Conservation (phyloP, 345 rosid genomes). For the Salix brachista region DNA sequence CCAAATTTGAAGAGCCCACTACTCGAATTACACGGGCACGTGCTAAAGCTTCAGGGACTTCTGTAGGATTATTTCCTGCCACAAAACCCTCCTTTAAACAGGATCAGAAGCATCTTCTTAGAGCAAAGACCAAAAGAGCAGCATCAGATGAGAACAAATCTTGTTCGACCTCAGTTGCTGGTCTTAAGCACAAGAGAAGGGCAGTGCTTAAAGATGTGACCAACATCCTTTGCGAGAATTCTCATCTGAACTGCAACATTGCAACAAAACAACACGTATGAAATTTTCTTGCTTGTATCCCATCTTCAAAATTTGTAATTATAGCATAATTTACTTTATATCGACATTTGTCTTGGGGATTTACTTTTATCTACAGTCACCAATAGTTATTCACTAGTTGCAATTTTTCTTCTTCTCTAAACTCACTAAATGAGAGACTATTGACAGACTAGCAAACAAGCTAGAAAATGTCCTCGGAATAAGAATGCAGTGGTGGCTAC, state of each 20-base stretch:
- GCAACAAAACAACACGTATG: conserved; percentile 25
- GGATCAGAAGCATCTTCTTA: conserved; percentile 46
- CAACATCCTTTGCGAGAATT: conserved; percentile 35
- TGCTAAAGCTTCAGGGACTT: conserved; percentile 54
- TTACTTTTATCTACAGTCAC: not conserved
- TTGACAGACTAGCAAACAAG: conserved; percentile 45
- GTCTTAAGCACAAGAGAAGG: conserved; percentile 65
- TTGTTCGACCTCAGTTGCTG: conserved; percentile 26
- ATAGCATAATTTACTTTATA: not conserved
- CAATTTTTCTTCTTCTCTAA: not conserved
- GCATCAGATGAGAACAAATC: conserved; percentile 44
- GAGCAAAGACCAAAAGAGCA: conserved; percentile 41
- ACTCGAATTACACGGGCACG: conserved; percentile 66
- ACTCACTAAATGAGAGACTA: conserved; percentile 1
- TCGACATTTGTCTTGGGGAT: not conserved
- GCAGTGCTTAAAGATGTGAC: conserved; percentile 76
- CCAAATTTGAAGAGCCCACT: conserved; percentile 34
- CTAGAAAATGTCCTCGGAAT: conserved; percentile 30
- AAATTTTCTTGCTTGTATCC: conserved; percentile 5
- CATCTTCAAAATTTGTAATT: conserved; percentile 2
- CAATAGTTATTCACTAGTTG: conserved; percentile 5
- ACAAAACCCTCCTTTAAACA: conserved; percentile 59
- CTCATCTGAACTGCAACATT: conserved; percentile 29
- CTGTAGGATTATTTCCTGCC: conserved; percentile 43
- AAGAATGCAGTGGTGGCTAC: conserved; percentile 30